Evolutionary conservation across 2,329 filamentous ascomycete genomes (phyloP).

Genomic region (Epichloe brachyelytri): DNA sequence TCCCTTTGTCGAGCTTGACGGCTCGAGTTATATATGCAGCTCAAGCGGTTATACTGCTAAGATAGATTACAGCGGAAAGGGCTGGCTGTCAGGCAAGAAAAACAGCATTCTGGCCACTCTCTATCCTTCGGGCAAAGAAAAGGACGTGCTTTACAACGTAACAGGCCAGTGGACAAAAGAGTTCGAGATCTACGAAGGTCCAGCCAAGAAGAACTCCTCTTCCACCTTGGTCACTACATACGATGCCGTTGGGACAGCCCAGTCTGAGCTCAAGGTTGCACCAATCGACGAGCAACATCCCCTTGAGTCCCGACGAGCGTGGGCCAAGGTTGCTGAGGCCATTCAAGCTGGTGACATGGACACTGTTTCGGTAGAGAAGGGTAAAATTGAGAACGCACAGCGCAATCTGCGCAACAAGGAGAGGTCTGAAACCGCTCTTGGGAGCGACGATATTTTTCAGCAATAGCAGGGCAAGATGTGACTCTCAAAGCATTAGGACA

Average conservation of each 20-base stretch:
- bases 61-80: constrained; percentile 86
- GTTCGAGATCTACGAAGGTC: constrained; percentile 63
- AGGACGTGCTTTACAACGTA: constrained; percentile 64
- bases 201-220: constrained; percentile 35
- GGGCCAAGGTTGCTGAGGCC: constrained; percentile 71
- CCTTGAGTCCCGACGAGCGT: constrained; percentile 77
- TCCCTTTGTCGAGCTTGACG: constrained; percentile 85
- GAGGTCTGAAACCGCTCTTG: constrained; percentile 62
- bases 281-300: constrained; percentile 70
- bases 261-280: constrained; percentile 57
- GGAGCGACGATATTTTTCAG: constrained; percentile 73
- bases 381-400: constrained; percentile 81
- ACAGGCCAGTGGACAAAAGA: constrained; percentile 83
- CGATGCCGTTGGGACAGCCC: constrained; percentile 41
- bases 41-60: constrained; percentile 78
- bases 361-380: constrained; percentile 63
- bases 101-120: constrained; percentile 72
- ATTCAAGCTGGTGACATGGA: constrained; percentile 80
- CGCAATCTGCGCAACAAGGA: constrained; percentile 61
- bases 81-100: constrained; percentile 93
- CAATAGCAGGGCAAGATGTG: constrained; percentile 30
- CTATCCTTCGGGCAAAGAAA: constrained; percentile 57
- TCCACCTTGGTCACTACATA: constrained; percentile 44
- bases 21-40: constrained; percentile 71
- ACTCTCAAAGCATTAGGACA: constrained; percentile 32